These are phyloP conservation scores for Coemansia sp. DNA, from an alignment of 192 early-diverging fungal genomes.

Conservation along the genomic window DNA sequence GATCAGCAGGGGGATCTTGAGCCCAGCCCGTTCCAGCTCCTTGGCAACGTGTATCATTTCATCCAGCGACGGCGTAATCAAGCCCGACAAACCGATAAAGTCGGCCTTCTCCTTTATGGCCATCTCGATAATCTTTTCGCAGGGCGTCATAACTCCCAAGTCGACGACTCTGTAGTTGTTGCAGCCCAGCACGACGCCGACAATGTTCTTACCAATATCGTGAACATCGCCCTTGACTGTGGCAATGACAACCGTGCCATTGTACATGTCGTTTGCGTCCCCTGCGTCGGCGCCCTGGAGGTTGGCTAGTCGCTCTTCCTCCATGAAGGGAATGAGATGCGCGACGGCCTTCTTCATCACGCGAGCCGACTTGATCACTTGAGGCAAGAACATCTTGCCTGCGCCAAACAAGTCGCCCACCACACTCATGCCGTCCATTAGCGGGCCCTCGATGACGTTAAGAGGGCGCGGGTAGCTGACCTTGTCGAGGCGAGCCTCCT, in stretches of 20 bases:
- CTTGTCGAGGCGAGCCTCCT: conserved; percentile 83
- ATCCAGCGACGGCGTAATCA: conserved; percentile 95
- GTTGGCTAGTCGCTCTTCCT: conserved; percentile 81
- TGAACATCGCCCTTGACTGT: conserved; percentile 98
- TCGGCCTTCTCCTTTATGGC: conserved; percentile 90
- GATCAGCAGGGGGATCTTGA: conserved; percentile 90
- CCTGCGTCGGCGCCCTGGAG: conserved; percentile 58
- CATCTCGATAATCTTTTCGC: conserved; percentile 88
- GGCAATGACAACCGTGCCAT: conserved; percentile 89
- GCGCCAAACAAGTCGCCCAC: conserved; percentile 94
- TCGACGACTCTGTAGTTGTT: conserved; percentile 97
- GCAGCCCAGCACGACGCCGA: conserved; percentile 94
- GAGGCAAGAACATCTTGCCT: conserved; percentile 98
- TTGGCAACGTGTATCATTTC: conserved; percentile 97
- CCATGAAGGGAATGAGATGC: conserved; percentile 93
- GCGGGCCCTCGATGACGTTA: conserved; percentile 95
- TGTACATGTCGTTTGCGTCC: conserved; percentile 75
- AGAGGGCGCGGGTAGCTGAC: conserved; percentile 82
- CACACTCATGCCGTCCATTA: conserved; percentile 92
- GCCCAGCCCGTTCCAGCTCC: conserved; percentile 84
- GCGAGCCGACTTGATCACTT: conserved; percentile 95
- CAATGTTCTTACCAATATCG: conserved; percentile 99
- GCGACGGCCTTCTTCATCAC: conserved; percentile 99
- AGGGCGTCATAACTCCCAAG: conserved; percentile 94
- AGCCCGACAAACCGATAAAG: conserved; percentile 89